phyloP scores from a whole-genome alignment of 164 flowering plant genomes.

The Magnolia officinalis region DNA sequence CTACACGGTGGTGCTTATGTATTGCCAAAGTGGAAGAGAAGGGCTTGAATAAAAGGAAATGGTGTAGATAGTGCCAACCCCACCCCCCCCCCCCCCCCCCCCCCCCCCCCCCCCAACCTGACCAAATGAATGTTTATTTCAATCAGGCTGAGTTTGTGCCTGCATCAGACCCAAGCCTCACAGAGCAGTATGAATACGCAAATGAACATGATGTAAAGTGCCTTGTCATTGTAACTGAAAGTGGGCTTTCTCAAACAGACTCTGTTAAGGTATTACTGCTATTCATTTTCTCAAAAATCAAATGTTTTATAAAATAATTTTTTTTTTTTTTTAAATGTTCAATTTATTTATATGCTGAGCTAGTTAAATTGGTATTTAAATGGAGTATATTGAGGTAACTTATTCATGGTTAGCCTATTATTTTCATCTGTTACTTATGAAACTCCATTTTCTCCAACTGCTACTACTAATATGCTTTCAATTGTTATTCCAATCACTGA shows the following conservation, averaged over 20 bases:
- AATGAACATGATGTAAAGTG: constrained; percentile 89
- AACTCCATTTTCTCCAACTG: background rate
- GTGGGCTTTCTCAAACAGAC: constrained; percentile 57
- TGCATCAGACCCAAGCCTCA: constrained; percentile 80
- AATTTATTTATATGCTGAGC: background rate
- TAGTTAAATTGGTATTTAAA: background rate
- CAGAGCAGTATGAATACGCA: constrained; percentile 97
- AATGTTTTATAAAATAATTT: background rate
- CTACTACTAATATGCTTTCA: background rate
- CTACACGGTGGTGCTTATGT: background rate
- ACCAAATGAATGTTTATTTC: constrained; percentile 7
- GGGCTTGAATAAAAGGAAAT: background rate
- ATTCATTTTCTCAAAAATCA: background rate
- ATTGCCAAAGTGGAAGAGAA: background rate
- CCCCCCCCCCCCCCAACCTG: background rate
- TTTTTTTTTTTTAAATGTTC: background rate
- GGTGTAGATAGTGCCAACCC: background rate
- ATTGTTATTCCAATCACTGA: background rate
- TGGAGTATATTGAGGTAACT: background rate
- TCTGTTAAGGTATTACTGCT: constrained; percentile 65
- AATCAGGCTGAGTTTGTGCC: constrained; percentile 91
- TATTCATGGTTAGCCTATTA: background rate
- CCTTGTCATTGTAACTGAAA: constrained; percentile 75
- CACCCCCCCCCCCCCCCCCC: too few relatives aligned
- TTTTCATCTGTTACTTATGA: background rate